Evolutionary conservation across 768 basidiomycete species (phyloP).

Genomic region (Phanerodontia chrysosporium): DNA sequence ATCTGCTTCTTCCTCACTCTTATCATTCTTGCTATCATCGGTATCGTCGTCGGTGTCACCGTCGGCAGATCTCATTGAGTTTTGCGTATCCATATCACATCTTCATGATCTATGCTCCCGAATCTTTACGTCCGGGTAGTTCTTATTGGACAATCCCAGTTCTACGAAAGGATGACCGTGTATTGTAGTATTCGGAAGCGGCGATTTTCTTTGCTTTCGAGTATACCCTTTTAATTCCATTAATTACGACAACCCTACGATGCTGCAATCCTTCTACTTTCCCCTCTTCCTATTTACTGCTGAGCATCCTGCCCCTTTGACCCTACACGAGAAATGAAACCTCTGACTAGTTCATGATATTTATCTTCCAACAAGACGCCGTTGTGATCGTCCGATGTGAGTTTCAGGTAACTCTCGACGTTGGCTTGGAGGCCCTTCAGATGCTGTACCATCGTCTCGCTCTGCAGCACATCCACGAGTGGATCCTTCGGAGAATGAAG

Average conservation of each 20-base stretch:
- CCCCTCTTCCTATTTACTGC: not conserved
- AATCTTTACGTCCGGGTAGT: not conserved
- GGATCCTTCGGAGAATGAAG: slow-evolving; percentile 73
- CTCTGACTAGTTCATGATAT: slow-evolving; percentile 43
- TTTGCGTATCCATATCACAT: not conserved
- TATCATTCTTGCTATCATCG: slow-evolving; percentile 52
- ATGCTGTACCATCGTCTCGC: slow-evolving; percentile 52
- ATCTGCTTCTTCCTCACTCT: slow-evolving; percentile 73
- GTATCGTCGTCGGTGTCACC: slow-evolving; percentile 50
- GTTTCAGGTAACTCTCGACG: slow-evolving; percentile 31
- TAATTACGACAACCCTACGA: slow-evolving; percentile 1
- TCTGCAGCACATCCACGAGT: slow-evolving; percentile 61
- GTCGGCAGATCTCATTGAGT: slow-evolving; percentile 16
- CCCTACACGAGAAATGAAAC: slow-evolving; percentile 32
- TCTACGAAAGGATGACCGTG: not conserved
- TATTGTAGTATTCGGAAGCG: not conserved
- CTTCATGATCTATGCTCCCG: slow-evolving; percentile 5
- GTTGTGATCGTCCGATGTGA: slow-evolving; percentile 50
- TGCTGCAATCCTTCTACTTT: not conserved
- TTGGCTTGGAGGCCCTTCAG: slow-evolving; percentile 32
- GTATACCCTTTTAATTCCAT: slow-evolving; percentile 8
- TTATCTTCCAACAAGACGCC: slow-evolving; percentile 39
- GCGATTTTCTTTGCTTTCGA: not conserved
- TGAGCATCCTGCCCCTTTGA: not conserved
- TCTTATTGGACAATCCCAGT: not conserved